Evolutionary conservation across 306 rosid genomes (phyloP), one percentile per base, ranked within the genome.

Genomic region (Cicer yamashitae): DNA sequence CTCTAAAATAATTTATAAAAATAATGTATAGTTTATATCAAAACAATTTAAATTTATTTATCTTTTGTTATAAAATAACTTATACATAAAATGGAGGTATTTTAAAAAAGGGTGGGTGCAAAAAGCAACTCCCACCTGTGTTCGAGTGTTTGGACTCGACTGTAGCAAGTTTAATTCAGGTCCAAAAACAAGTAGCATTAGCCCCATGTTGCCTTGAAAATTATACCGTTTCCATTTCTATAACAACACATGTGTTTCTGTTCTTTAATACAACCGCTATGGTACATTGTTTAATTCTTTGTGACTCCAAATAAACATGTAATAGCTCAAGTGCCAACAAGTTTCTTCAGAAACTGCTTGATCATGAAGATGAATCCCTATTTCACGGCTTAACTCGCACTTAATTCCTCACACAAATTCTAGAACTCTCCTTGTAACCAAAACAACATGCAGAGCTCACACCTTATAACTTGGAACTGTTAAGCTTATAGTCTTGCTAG

Each of bases 91-190:
- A 3, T 14, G 8, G 25, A 15, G 22, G 22, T 52, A 52, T 15
- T 25, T 25, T 15, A 52, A 14, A 15, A 52, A 30, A 30, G 37
- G 37, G 58, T 8, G 57, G 22, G 22, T 51, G 22, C 22, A 14
- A 2, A 15, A 14, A 52, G 58, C 25, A 52, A 15, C 11, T 52
- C 25, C 58, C 11, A 52, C 58, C 10, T 7, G 57, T 51, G 57
- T 7, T 70, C 71, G 65, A 78, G 22, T 14, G 57, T 14, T 70
- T 76, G 70, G 81, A 67, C 57, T 47, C 25, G 0, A 3, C 7
- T 9, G 7, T 45, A 9, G 13, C 74, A 58, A 40, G 20, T 10
- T 15, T 10, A 47, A 47, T 37, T 25, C 12, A 39, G 71, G 60
- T 62, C 56, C 73, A 47, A 38, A 46, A 53, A 20, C 6, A 52